phyloP scores from a whole-genome alignment of 2,329 filamentous ascomycete species.

The Nemania sp. region DNA sequence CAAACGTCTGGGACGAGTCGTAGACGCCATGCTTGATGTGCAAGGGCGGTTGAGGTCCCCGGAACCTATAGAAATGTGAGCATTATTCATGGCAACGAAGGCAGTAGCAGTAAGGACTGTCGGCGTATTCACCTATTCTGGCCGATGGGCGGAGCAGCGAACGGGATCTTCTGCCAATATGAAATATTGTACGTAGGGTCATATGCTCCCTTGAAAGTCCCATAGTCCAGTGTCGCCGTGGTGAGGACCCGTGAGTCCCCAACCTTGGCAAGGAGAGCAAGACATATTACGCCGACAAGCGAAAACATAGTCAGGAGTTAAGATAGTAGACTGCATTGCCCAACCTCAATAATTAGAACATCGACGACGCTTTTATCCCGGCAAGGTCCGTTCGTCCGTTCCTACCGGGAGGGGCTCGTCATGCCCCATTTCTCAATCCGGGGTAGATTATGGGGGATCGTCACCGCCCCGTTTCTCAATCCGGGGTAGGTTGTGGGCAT shows the following conservation, averaged over 20 bases:
- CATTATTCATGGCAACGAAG: background rate
- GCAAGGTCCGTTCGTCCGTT: too few species aligned
- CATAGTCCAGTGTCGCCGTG: conserved; percentile 51
- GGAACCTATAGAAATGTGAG: conserved; percentile 50
- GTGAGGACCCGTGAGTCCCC: conserved; percentile 39
- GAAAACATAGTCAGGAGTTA: conserved; percentile 2
- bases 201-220: conserved; percentile 58
- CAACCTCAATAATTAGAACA: background rate
- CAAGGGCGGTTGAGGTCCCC: conserved; percentile 61
- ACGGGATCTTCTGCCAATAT: conserved; percentile 65
- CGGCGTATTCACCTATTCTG: conserved; percentile 45
- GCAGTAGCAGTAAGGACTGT: background rate
- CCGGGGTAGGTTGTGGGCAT: conserved; percentile 15
- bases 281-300: conserved; percentile 6
- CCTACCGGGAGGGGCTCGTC: too few species aligned
- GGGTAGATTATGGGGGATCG: too few species aligned
- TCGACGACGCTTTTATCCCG: conserved; percentile 12
- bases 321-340: background rate
- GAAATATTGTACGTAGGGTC: conserved; percentile 58
- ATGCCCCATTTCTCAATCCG: background rate
- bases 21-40: conserved; percentile 55
- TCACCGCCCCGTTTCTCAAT: background rate
- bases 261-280: conserved; percentile 9
- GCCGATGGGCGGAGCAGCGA: conserved; percentile 61
- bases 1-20: conserved; percentile 58